Evolutionary conservation across 148 eudicot genomes (phyloP).

Genomic region (Rhododendron ferrugineum): DNA sequence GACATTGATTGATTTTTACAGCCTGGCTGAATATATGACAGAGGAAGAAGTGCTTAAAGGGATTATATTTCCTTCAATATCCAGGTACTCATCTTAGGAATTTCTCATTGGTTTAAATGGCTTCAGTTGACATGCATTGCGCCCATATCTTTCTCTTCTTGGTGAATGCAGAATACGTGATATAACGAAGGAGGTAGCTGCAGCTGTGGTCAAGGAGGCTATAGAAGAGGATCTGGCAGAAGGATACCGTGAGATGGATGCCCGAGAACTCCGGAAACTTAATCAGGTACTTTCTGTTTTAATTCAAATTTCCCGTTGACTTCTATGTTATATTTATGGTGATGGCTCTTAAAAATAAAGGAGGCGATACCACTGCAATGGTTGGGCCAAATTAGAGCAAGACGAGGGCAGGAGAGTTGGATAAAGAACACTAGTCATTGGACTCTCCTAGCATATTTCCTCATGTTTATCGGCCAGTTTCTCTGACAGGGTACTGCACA

Average conservation of each 20-base stretch:
- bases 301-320: not conserved
- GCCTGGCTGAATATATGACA: slow-evolving; percentile 89
- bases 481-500: not conserved
- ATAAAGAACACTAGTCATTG: not conserved
- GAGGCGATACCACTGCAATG: not conserved
- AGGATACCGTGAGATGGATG: slow-evolving; percentile 94
- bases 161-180: slow-evolving; percentile 71
- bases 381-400: not conserved
- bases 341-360: not conserved
- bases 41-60: slow-evolving; percentile 84
- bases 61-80: slow-evolving; percentile 77
- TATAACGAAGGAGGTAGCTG: slow-evolving; percentile 88
- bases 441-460: not conserved
- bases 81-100: slow-evolving; percentile 44
- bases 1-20: slow-evolving; percentile 22
- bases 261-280: slow-evolving; percentile 68
- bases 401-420: not conserved
- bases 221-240: slow-evolving; percentile 87
- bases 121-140: not conserved
- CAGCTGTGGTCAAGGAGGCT: slow-evolving; percentile 92
- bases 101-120: not conserved
- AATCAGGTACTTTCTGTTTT: slow-evolving; percentile 38
- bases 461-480: not conserved
- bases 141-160: slow-evolving; percentile 10
- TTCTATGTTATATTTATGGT: not conserved